A percentile compares a stretch with the other conserved stretches of the same genome.
Conservation (phyloP, 2,329 filamentous ascomycete species). For the Proliferodiscus dingleyae region DNA sequence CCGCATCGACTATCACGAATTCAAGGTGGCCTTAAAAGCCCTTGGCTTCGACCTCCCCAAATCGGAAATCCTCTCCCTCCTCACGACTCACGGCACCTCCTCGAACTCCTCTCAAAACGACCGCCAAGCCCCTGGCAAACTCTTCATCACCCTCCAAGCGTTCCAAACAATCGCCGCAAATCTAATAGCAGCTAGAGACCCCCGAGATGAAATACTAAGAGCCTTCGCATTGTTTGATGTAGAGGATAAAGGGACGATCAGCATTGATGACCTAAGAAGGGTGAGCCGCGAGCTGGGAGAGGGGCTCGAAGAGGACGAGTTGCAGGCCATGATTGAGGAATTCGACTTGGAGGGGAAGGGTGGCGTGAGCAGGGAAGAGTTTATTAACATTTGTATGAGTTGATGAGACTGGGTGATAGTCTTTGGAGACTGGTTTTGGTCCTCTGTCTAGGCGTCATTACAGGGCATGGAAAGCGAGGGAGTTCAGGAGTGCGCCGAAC, state of each 20-base stretch:
- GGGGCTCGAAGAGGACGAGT: conserved; percentile 85
- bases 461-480: conserved; percentile 6
- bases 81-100: conserved; percentile 68
- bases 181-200: conserved; percentile 77
- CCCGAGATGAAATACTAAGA: conserved; percentile 82
- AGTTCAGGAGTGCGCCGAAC: conserved; percentile 6
- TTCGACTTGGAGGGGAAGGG: conserved; percentile 94
- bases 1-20: conserved; percentile 95
- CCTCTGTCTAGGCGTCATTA: background rate
- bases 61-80: conserved; percentile 72
- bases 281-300: conserved; percentile 91
- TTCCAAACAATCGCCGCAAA: conserved; percentile 76
- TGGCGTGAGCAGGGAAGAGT: conserved; percentile 65
- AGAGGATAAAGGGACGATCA: conserved; percentile 86
- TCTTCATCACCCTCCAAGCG: conserved; percentile 66
- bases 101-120: conserved; percentile 47
- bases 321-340: conserved; percentile 95
- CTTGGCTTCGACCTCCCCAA: conserved; percentile 91
- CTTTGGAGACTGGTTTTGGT: background rate
- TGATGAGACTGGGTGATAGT: conserved; percentile 14
- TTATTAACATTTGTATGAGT: conserved; percentile 39
- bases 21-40: conserved; percentile 92
- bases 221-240: conserved; percentile 93
- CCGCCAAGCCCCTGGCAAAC: conserved; percentile 48
- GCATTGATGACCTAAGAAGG: conserved; percentile 77